Percentiles rank a stretch among this genome's conserved stretches.
Evolutionary conservation across 345 rosid genomes (phyloP).

Genomic region (Corchorus capsularis): DNA sequence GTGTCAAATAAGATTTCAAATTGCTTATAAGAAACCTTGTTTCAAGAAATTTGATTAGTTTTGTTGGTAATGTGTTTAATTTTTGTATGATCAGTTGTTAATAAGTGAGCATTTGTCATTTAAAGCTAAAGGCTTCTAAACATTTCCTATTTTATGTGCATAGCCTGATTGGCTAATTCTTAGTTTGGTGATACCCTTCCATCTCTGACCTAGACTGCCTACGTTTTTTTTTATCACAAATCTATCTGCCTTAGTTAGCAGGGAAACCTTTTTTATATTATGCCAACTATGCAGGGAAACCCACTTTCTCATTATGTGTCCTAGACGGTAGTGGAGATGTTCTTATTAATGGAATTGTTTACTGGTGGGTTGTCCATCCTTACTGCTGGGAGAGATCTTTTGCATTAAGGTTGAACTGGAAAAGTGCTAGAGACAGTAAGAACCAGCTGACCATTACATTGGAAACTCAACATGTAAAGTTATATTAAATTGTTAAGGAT

Average conservation of each 20-base stretch:
- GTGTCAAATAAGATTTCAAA: background rate
- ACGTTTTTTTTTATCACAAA: background rate
- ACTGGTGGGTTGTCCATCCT: background rate
- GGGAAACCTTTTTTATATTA: too few species aligned
- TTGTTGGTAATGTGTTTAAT: background rate
- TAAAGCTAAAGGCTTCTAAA: background rate
- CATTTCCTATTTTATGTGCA: background rate
- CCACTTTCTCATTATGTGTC: background rate
- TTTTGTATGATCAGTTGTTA: background rate
- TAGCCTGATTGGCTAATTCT: background rate
- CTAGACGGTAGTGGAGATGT: background rate
- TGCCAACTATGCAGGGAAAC: background rate
- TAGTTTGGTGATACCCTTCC: background rate
- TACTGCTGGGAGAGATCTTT: background rate
- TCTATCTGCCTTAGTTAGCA: background rate
- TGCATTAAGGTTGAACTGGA: background rate
- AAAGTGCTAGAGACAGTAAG: background rate
- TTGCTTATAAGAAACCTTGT: background rate
- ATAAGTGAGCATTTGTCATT: background rate
- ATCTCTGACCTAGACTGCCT: background rate
- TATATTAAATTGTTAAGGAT: background rate
- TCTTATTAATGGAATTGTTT: background rate
- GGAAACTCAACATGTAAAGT: background rate
- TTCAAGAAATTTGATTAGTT: background rate
- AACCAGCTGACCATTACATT: background rate